phyloP scores from a whole-genome alignment of 441 rosid genomes.

The Manihot esculenta region DNA sequence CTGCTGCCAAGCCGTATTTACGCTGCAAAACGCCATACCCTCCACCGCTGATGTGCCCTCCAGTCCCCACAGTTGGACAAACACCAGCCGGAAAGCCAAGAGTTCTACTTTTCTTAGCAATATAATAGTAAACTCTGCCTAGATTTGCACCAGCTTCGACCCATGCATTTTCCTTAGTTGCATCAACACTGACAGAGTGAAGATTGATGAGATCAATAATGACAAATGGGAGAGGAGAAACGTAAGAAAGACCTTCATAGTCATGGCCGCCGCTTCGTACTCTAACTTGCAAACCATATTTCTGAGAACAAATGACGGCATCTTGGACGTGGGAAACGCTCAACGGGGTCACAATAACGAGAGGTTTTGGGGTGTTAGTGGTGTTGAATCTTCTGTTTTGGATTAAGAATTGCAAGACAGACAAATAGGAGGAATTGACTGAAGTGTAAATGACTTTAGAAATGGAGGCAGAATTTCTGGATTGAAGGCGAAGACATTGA shows the following conservation, averaged over 20 bases:
- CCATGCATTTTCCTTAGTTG: constrained; percentile 40
- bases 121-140: constrained; percentile 52
- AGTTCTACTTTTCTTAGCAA: constrained; percentile 41
- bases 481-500: constrained; percentile 8
- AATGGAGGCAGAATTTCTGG: constrained; percentile 1
- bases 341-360: constrained; percentile 29
- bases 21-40: constrained; percentile 57
- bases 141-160: constrained; percentile 54
- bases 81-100: constrained; percentile 61
- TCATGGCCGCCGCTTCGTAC: constrained; percentile 44
- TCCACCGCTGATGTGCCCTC: constrained; percentile 65
- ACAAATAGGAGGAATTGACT: constrained; percentile 22
- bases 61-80: constrained; percentile 60
- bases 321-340: constrained; percentile 28
- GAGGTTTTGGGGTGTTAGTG: constrained; percentile 23
- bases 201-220: constrained; percentile 23
- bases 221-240: constrained; percentile 8
- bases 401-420: constrained; percentile 19
- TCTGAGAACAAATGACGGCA: constrained; percentile 27
- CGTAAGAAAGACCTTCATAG: constrained; percentile 29
- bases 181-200: constrained; percentile 32
- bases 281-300: constrained; percentile 19
- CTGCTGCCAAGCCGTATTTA: constrained; percentile 49
- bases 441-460: constrained; percentile 5
- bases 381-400: constrained; percentile 35